phyloP scores from a whole-genome alignment of 2,329 filamentous ascomycete species.

The Teratosphaeriaceae sp. region DNA sequence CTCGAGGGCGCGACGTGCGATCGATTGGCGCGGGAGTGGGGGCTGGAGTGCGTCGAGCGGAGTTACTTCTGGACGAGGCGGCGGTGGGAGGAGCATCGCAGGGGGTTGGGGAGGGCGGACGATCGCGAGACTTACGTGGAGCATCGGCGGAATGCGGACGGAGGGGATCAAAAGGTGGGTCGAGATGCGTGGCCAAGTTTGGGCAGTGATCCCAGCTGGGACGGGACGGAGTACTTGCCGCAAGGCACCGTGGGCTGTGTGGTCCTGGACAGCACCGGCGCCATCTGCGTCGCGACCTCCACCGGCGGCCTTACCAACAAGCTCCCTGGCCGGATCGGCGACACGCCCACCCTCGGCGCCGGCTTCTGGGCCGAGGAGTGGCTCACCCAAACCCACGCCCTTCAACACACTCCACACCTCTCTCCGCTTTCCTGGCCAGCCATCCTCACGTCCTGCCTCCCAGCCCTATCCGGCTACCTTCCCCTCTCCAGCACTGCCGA shows the following conservation, averaged over 20 bases:
- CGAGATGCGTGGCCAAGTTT: background rate
- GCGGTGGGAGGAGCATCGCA: slow-evolving; percentile 70
- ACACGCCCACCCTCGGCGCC: slow-evolving; percentile 76
- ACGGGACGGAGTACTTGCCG: slow-evolving; percentile 60
- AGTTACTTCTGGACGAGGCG: slow-evolving; percentile 72
- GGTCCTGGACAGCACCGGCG: slow-evolving; percentile 68
- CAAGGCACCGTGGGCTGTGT: slow-evolving; percentile 84
- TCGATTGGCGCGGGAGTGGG: slow-evolving; percentile 59
- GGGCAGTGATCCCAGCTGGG: slow-evolving; percentile 43
- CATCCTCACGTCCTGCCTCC: slow-evolving; percentile 18
- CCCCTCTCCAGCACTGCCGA: slow-evolving; percentile 3
- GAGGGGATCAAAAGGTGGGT: background rate
- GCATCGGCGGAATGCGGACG: slow-evolving; percentile 26
- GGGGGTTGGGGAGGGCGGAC: slow-evolving; percentile 46
- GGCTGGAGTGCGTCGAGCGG: slow-evolving; percentile 61
- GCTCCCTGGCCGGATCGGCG: slow-evolving; percentile 73
- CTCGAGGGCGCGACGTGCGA: slow-evolving; percentile 64
- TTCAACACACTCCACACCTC: too few relatives aligned
- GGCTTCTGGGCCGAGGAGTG: slow-evolving; percentile 91
- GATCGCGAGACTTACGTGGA: slow-evolving; percentile 36
- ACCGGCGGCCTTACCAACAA: slow-evolving; percentile 85
- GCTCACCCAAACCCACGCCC: slow-evolving; percentile 32
- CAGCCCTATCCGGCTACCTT: slow-evolving; percentile 15
- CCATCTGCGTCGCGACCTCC: slow-evolving; percentile 60
- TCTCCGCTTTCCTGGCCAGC: slow-evolving; percentile 10